Conservation (phyloP, 2,329 filamentous ascomycete species). For the Scleromitrula shiraiana region DNA sequence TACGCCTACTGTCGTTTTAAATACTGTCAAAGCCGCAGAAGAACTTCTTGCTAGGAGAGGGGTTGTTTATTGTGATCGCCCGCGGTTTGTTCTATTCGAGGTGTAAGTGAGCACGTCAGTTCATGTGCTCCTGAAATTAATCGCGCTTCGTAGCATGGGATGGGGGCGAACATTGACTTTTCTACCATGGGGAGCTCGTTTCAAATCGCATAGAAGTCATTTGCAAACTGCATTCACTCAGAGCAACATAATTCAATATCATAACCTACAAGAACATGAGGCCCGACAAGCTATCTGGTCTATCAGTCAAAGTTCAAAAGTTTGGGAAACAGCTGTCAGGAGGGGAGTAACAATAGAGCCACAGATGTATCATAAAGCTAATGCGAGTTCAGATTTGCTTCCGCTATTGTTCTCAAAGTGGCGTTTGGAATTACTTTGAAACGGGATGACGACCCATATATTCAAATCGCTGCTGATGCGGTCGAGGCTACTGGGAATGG, state of each 20-base stretch:
- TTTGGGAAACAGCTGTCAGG: constrained; percentile 5
- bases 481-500: constrained; percentile 22
- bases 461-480: constrained; percentile 33
- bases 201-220: constrained; percentile 37
- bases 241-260: constrained; percentile 30
- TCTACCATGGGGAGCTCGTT: constrained; percentile 35
- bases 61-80: constrained; percentile 38
- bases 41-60: constrained; percentile 40
- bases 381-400: constrained; percentile 30
- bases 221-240: constrained; percentile 38
- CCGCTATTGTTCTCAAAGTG: constrained; percentile 36
- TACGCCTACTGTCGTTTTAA: constrained; percentile 36
- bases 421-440: constrained; percentile 37
- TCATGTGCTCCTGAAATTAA: too few species aligned
- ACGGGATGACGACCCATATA: constrained; percentile 33
- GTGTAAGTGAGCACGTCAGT: constrained; percentile 9
- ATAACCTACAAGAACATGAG: constrained; percentile 29
- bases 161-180: constrained; percentile 41
- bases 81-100: constrained; percentile 34
- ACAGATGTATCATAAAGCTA: constrained; percentile 12
- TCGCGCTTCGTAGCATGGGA: constrained; percentile 25
- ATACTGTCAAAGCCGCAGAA: constrained; percentile 35
- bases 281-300: constrained; percentile 12
- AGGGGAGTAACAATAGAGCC: background rate
- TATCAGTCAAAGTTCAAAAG: background rate